phyloP scores from a whole-genome alignment of 1,139 yeast species.

The Suhomyces maxii region DNA sequence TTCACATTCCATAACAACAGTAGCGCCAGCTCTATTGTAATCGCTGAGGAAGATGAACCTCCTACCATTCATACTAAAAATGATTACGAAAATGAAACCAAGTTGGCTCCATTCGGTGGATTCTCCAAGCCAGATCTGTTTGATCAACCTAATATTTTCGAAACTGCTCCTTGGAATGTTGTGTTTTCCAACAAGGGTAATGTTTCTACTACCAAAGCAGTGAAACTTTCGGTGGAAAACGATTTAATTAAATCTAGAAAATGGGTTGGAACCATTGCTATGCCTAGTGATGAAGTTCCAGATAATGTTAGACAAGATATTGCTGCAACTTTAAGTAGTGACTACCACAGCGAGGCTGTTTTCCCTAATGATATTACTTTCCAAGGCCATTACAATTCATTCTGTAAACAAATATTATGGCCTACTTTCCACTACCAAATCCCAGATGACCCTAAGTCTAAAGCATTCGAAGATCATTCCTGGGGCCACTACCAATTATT shows the following conservation, averaged over 20 bases:
- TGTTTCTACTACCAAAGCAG: conserved; percentile 85
- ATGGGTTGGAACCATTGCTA: conserved; percentile 91
- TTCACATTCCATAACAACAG: conserved; percentile 30
- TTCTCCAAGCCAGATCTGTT: conserved; percentile 58
- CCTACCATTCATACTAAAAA: conserved; percentile 8
- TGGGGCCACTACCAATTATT: conserved; percentile 81
- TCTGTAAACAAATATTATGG: conserved; percentile 93
- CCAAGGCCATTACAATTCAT: conserved; percentile 86
- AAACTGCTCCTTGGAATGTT: conserved; percentile 74
- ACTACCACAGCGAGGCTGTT: conserved; percentile 63
- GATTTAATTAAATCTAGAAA: conserved; percentile 48
- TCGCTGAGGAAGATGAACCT: conserved; percentile 27
- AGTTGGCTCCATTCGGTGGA: conserved; percentile 75
- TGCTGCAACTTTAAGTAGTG: conserved; percentile 40
- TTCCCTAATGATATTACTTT: conserved; percentile 75
- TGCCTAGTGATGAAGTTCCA: conserved; percentile 85
- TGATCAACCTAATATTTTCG: conserved; percentile 57
- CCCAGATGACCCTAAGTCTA: conserved; percentile 91
- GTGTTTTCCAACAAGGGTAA: conserved; percentile 75
- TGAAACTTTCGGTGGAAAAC: conserved; percentile 58
- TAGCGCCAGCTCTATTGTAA: conserved; percentile 34
- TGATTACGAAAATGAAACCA: conserved; percentile 29
- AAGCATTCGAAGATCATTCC: conserved; percentile 93
- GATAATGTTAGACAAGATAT: conserved; percentile 52
- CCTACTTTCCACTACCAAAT: conserved; percentile 96